Evolutionary conservation across 148 eudicot genomes (phyloP), one percentile per base, ranked within the genome.

Genomic region (Rhododendron henanense): DNA sequence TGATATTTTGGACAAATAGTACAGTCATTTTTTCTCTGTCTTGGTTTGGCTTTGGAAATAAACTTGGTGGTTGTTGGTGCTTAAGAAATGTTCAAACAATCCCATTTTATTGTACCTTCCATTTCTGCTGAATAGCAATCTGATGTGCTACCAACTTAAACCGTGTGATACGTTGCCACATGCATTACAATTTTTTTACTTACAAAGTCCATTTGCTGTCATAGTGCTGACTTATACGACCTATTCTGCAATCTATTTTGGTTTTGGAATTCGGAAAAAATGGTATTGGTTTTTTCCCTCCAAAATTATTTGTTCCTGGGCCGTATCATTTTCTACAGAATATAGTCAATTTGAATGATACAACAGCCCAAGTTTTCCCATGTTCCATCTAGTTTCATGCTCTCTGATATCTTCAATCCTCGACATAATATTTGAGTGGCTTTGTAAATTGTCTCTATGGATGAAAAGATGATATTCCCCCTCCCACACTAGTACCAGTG

Each of bases 401-500:
- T 84, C 48, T 73, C 44, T 74, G 81, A 44, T 67, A 37, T 74
- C 85, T 75, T 35, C 11, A 13, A 23, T 78, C 69, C 37, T 87
- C 81, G 35, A 25, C 88, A 57, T 53, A n/a, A 81, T 73, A 77
- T 35, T 76, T 77, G 25, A 53, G 39, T 79, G 76, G 63, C 39
- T 45, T 69, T 87, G 78, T 25, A 53, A 63, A n/a, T 85, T 44
- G 78, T 80, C 87, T 50, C 90, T 84, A 88, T 75, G 88, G 90
- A 88, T 86, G 92, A 88, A 44, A 87, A 86, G 92, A 85, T 85
- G 87, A 61, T 53, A 86, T 83, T 86, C 89, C 94, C 94, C 95
- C 95, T 93, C 94, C 93, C 86, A 91, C 94, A 87, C 89, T 93
- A 91, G 94, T 93, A 94, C 96, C 96, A 92, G 96, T 93, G 92